Evolutionary conservation across 306 rosid genomes (phyloP).

Genomic region (Rubus parviflorus): DNA sequence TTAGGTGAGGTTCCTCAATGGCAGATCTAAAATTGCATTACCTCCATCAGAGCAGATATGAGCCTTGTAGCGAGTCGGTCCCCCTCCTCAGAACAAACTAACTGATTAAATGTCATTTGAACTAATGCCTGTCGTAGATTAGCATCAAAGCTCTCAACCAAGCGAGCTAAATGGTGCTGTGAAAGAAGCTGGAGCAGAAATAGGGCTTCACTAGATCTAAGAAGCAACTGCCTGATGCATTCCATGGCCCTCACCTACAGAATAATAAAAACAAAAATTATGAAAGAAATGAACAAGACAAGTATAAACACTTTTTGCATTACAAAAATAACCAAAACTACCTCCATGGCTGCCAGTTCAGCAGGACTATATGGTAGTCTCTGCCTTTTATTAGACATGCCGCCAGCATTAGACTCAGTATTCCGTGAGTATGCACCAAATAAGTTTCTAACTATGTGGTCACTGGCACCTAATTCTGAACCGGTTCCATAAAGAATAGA

Average conservation of each 20-base stretch:
- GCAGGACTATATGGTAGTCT: constrained; percentile 92
- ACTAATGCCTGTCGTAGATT: constrained; percentile 57
- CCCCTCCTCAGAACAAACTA: constrained; percentile 95
- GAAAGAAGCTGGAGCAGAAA: constrained; percentile 96
- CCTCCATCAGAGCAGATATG: constrained; percentile 95
- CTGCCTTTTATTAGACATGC: constrained; percentile 75
- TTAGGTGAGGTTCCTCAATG: constrained; percentile 25
- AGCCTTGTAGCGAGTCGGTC: constrained; percentile 85
- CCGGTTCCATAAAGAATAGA: constrained; percentile 83
- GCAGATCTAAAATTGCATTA: constrained; percentile 36
- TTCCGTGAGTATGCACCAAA: constrained; percentile 78
- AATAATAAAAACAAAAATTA: constrained; percentile 35
- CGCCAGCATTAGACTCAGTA: constrained; percentile 68
- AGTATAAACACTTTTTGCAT: constrained; percentile 15
- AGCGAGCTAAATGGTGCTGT: constrained; percentile 88
- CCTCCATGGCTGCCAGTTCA: constrained; percentile 99
- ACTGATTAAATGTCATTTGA: constrained; percentile 86
- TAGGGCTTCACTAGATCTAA: constrained; percentile 85
- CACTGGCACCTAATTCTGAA: constrained; percentile 75
- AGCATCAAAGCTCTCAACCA: constrained; percentile 84
- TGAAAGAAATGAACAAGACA: constrained; percentile 3
- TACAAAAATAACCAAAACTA: constrained; percentile 31
- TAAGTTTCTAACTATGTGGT: constrained; percentile 80
- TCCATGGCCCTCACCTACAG: constrained; percentile 97
- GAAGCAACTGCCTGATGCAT: constrained; percentile 92